Evolutionary conservation across 495 filamentous ascomycete species (phyloP), one percentile per base, ranked within the genome.

Genomic region (Xylaria palmicola): DNA sequence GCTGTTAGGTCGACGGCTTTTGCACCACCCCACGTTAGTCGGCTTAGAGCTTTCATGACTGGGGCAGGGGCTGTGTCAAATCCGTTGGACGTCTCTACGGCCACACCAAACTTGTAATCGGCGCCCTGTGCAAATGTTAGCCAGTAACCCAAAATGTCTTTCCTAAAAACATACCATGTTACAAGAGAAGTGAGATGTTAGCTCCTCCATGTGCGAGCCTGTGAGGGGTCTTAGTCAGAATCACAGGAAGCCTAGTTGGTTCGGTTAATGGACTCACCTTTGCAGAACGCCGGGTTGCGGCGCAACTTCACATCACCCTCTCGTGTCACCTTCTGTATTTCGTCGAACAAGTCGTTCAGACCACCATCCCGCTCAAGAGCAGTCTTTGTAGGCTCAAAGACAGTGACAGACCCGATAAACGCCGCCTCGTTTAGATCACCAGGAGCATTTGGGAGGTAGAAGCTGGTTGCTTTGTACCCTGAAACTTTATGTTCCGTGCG

Each of bases 71-170:
- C 88, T 15, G 87, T 79, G 3, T 74, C 65, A 57, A 96, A 93
- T 2, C 75, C 76, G 44, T 72, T 83, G 0, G 87, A 88, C 7
- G 41, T 62, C 9, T 85, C 74, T 3, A 90, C 86, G 6, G 81
- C 73, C 1, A 91, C 89, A 12, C 90, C 82, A 62, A 87, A 96
- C 62, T 95, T 93, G 68, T 96, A 96, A 0, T 86, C 87, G 52
- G 90, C 88, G 0, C 92, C 92, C 86, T 92, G 62, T 29, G 60
- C 20, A n/a, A n/a, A 53, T 24, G 54, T 68, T 36, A 72, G 60
- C 34, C 41, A 64, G 52, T 17, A 43, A 36, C 4, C 17, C 24
- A 13, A 40, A 0, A 39, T 30, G 24, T 48, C 0, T 30, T 19
- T 45, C 24, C 1, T 13, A 22, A 12, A 29, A 4, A 72, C 86